Evolutionary conservation across 2,329 filamentous ascomycete species (phyloP).

Genomic region (Epichloe coenophiala): DNA sequence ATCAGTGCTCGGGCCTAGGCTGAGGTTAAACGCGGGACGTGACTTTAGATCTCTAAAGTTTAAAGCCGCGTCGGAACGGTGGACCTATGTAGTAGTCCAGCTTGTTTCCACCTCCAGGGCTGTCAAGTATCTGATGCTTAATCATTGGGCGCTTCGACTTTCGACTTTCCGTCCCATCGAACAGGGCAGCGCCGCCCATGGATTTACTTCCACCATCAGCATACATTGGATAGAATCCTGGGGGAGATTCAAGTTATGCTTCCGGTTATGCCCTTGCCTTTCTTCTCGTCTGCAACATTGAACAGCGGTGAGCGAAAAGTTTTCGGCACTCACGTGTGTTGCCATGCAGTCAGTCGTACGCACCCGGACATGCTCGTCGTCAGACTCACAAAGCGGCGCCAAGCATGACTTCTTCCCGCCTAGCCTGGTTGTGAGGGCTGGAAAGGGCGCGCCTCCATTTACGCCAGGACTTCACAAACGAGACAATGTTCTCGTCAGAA

Average conservation of each 20-base stretch:
- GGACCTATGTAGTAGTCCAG: too few species aligned
- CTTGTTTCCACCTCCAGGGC: too few species aligned
- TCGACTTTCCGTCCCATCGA: background rate
- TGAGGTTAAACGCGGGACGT: background rate
- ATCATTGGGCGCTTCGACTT: background rate
- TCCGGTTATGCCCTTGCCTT: background rate
- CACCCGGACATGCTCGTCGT: background rate
- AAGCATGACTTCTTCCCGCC: background rate
- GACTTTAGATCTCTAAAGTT: too few species aligned
- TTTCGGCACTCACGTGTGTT: background rate
- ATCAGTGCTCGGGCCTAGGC: conserved; percentile 13
- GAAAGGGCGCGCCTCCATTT: too few species aligned
- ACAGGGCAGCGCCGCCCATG: background rate
- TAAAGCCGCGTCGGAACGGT: too few species aligned
- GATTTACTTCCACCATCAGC: too few species aligned
- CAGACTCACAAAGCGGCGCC: background rate
- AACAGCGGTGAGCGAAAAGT: background rate
- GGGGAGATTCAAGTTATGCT: background rate
- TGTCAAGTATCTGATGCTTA: too few species aligned
- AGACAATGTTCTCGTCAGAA: background rate
- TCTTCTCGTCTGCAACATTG: background rate
- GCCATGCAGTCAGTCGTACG: background rate
- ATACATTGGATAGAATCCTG: too few species aligned
- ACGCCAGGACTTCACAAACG: background rate
- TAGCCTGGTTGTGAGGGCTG: background rate